Evolutionary conservation across 2,329 filamentous ascomycete species (phyloP), one percentile per base, ranked within the genome.

Genomic region (Dactylonectria macrodidyma): DNA sequence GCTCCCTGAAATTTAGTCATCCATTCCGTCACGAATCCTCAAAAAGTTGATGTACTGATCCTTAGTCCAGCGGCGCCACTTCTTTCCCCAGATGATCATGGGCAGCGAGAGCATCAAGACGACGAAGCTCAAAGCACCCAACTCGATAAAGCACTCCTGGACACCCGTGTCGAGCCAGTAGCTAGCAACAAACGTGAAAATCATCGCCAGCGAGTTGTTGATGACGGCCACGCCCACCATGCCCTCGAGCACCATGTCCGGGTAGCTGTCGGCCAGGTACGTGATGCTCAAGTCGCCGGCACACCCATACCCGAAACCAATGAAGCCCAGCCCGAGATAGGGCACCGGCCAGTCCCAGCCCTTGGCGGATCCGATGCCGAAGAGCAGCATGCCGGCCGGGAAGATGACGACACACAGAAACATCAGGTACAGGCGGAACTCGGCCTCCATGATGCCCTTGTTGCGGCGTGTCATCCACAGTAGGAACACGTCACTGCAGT

Each of bases 261-360:
- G 86, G 65, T 89, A 89, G 3, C 84, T 84, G 66, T 89, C 87
- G 71, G 86, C 86, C 5, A 88, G 78, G 66, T 89, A 89, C 0
- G 87, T 85, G 81, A 87, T 83, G 61, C 83, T 82, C 65, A 90
- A 75, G 76, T 89, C 88, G 6, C 88, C 88, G 2, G 86, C 86
- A 58, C 87, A 89, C 8, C 88, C 88, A 77, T 87, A 89, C 2
- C 88, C 88, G 62, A 90, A 89, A 5, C 88, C 88, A 33, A 89
- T 89, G 70, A 89, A 84, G 3, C 85, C 88, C 0, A 89, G 78
- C 2, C 86, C 88, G 14, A 89, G 79, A 61, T 89, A 89, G 0
- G 87, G 85, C 9, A 80, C 79, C 1, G 84, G 85, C 87, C 87
- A 89, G 41, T 76, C 69, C 86, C 85, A 88, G 1, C 83, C 85